Base-by-base conservation (phyloP, 1,284 basidiomycete species). In the Cutaneotrichosporon sp. region DNA sequence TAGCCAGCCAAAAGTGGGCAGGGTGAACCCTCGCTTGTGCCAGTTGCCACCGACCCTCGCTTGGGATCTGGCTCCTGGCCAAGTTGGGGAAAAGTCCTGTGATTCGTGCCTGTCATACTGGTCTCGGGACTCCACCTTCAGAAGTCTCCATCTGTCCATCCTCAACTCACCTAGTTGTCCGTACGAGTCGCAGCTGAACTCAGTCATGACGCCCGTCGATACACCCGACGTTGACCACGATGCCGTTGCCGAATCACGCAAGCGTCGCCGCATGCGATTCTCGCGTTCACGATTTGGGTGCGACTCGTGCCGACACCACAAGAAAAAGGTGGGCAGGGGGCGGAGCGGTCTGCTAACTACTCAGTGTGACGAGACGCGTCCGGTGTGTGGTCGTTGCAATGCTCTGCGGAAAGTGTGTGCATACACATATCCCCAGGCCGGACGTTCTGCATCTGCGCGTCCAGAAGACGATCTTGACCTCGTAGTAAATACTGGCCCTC, bases 231-330 rank as follows among this genome's bases (percentile, higher is more conserved):
- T 20, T 5, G 17, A 40, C 26, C 26, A 30, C 26, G 26, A 30
- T 10, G 26, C 26, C 17, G 15, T 18, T 9, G 7, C 4, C n/a
- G 38, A 40, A 13, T 18, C 38, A 7, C 38, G 17, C 38, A 45
- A 45, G 18, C 43, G 43, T 2, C 43, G 43, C 33, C 43, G 43
- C 18, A 45, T 45, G 43, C 43, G 43, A 12, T 45, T 45, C 43
- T 45, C 43, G 17, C 43, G 43, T 20, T 45, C 43, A 4, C 43
- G 43, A 4, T 45, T 45, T 14, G 43, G 43, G 9, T 45, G 43
- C 33, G 43, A 45, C 43, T 33, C 43, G 17, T 45, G 43, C 18
- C 43, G 43, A 12, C 43, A 45, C 18, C 43, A 45, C 43, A 45
- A 45, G 43, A 45, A 45, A 18, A 45, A 45, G 43, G 43, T 45